A percentile compares a stretch with the other conserved stretches of the same genome.
Conservation (phyloP, 139 green algal species). For the Edaphochlamys debaryana region DNA sequence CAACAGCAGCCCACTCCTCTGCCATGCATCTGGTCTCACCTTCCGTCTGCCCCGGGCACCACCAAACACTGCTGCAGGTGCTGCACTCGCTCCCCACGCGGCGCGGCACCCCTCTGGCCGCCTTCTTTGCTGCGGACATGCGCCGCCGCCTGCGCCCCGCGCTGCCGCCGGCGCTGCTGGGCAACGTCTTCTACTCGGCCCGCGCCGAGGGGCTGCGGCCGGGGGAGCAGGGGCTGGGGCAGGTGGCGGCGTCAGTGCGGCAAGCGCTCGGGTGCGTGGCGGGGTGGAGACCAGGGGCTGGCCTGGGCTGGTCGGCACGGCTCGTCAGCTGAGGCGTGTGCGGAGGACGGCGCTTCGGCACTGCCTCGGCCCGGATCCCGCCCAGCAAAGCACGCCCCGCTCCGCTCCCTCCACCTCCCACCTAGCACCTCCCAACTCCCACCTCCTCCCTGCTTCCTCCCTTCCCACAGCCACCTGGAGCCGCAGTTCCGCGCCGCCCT, state of each 20-base stretch:
- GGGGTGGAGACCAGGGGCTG: not conserved
- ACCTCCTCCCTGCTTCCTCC: not conserved
- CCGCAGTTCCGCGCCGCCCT: constrained; percentile 2
- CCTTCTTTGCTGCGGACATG: constrained; percentile 1
- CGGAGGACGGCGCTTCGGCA: too few relatives aligned
- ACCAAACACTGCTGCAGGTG: not conserved
- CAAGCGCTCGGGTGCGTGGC: not conserved
- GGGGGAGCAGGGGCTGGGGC: not conserved
- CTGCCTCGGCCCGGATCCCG: too few relatives aligned
- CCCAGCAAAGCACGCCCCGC: too few relatives aligned
- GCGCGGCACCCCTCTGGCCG: not conserved
- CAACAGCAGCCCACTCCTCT: not conserved
- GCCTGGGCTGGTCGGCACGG: too few relatives aligned
- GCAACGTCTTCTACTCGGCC: not conserved
- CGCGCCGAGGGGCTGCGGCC: not conserved
- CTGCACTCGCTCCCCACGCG: not conserved
- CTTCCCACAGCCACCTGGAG: not conserved
- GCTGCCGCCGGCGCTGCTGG: not conserved
- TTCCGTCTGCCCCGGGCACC: too few relatives aligned
- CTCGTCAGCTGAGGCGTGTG: too few relatives aligned
- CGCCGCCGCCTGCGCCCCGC: not conserved
- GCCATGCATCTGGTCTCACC: not conserved
- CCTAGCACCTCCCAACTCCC: too few relatives aligned
- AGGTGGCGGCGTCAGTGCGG: not conserved
- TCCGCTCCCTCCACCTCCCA: too few relatives aligned